Evolutionary conservation across 176 grass and related monocot species (phyloP), one percentile per base, ranked within the genome.

Genomic region (Paspalum vaginatum): DNA sequence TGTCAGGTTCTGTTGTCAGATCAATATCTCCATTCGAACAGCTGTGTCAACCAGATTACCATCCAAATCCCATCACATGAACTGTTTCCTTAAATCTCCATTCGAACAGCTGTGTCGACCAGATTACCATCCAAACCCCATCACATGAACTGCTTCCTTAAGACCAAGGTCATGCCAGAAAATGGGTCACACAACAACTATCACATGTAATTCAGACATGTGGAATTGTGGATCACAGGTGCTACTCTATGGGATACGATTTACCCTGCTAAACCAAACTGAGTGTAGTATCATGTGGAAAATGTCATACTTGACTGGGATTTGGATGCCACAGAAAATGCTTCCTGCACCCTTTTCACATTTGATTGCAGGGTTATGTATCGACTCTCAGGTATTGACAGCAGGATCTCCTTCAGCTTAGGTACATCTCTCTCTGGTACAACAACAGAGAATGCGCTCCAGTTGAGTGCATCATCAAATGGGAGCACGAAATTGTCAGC

Each of bases 271-370:
- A 68, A 88, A 97, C 91, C 94, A 94, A 83, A 97, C 32, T 43
- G 89, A 94, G 83, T 97, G 94, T 57, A 97, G 56, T 40, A 94
- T 91, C 91, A 97, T 97, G 86, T 92, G 85, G 87, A 97, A 97
- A 16, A 97, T 71, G 25, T 97, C 94, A 41, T 94, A 94, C 80
- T 92, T 92, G 62, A 77, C 14, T n/a, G 0, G 95, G 95, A 70
- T 82, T 88, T 22, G 45, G 17, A 89, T 94, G 87, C 89, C 91
- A 97, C n/a, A 94, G 20, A 80, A 94, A 97, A 74, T 97, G 95
- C 69, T 55, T 94, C 77, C 77, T 94, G 95, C 49, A 94, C 77
- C 83, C 55, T 86, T 80, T 83, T 85, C 72, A 97, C 95, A 83
- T 94, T 97, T 40, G 74, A 88, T 61, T 84, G 90, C 80, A 97